Base-by-base conservation (phyloP, 2,329 filamentous ascomycete species). In the Sodiomyces alkalinus region DNA sequence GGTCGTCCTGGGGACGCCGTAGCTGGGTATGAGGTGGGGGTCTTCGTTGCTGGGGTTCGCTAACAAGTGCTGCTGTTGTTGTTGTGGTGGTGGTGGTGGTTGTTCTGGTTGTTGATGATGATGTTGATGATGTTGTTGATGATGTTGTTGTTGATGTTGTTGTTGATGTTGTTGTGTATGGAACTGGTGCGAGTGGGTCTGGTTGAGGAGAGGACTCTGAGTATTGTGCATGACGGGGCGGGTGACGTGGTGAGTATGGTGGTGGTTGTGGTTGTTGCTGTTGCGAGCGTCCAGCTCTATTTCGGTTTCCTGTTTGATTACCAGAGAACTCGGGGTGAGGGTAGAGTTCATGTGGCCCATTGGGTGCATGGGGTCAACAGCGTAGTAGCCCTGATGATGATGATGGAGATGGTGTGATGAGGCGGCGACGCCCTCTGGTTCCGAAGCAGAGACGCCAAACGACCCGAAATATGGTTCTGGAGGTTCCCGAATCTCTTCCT, bases 381-480 rank as follows among this genome's bases (percentile, higher is more conserved):
- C 17, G 26, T 27, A 19, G 26, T 32, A 29, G 15, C 16, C n/a
- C n/a, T n/a, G n/a, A n/a, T n/a, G n/a, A 5, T 32, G 20, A 5
- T 36, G 40, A 29, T 40, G 33, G 15, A 49, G 36, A 15, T 39
- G 17, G 45, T 33, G 31, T 14, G 19, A 21, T 18, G 19, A 15
- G 5, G 18, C 26, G 12, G 19, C 12, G 19, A 25, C 26, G 12
- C 16, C 6, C 20, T 29, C 26, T 4, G 27, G 20, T 12, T 29
- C 19, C 2, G 27, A 23, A 7, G 27, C 18, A 10, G 52, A 55
- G 9, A 57, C 51, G 7, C 47, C 39, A 32, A 48, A 57, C 21
- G 36, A 39, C 22, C 52, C 50, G 33, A 53, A 49, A 29, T 53
- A 56, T 5, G 46, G 49, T 24, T 48, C 44, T 4, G 45, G 52